Evolutionary conservation across 1,284 basidiomycete species (phyloP), one percentile per base, ranked within the genome.

Genomic region (Athelia psychrophila): DNA sequence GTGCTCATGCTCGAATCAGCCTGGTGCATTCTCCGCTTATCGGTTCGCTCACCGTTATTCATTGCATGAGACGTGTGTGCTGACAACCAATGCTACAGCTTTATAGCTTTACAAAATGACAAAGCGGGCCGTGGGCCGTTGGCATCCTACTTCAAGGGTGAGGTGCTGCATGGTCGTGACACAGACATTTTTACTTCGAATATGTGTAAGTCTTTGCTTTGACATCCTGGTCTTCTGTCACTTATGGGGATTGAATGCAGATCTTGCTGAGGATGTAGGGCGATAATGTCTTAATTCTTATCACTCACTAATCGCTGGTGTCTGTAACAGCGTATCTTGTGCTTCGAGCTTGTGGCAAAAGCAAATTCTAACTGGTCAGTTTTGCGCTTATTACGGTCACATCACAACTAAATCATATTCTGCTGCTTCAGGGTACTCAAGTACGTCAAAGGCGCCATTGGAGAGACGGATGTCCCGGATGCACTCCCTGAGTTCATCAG

Each of bases 391-490:
- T 24, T 18, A 18, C 50, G 35, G 8, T 51, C n/a, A n/a, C n/a
- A n/a, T n/a, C n/a, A n/a, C n/a, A n/a, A n/a, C n/a, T n/a, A n/a
- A n/a, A n/a, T n/a, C n/a, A n/a, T 30, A n/a, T 36, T 44, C 47
- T 46, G 16, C 36, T 16, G 23, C 33, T 52, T 0, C 54, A 90
- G 88, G 96, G 82, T 98, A 4, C 79, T 99, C 48, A 94, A 92
- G 73, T 99, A 95, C 63, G 96, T 99, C 63, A 97, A 95, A 71
- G 87, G 88, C 25, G 95, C 97, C 0, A 85, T 94, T 25, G 97
- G 91, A 9, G 96, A 98, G 67, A 99, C 97, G 0, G 97, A 99
- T 68, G 93, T 98, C 9, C 97, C 97, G 3, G 95, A 98, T 60
- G 80, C 84, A 1, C 80, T 98, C 19, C 86, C 95, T 10, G 97